These are phyloP conservation scores for Symbiodinium natans DNA, from an alignment of 73 alveolate species.

Conservation along the genomic window DNA sequence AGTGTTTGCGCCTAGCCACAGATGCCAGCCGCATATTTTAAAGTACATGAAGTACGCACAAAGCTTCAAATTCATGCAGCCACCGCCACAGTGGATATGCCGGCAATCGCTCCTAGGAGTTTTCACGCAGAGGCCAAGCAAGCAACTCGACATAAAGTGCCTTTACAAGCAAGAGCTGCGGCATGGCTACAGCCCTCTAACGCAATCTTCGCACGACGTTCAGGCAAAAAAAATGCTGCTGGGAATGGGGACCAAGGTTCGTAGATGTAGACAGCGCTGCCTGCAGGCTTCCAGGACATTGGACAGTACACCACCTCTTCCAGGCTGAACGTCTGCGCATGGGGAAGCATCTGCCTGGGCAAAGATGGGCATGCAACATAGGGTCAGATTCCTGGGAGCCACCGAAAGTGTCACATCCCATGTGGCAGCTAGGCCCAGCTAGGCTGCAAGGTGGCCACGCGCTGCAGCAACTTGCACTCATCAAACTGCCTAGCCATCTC, in stretches of 20 bases:
- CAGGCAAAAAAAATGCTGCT: too few relatives aligned
- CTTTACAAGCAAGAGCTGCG: too few relatives aligned
- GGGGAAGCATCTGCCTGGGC: neutral
- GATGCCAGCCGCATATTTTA: too few relatives aligned
- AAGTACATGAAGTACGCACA: too few relatives aligned
- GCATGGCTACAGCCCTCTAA: too few relatives aligned
- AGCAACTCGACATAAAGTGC: neutral
- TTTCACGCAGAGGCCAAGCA: neutral
- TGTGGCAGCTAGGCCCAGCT: too few relatives aligned
- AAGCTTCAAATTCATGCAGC: too few relatives aligned
- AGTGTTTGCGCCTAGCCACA: neutral
- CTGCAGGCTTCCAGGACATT: neutral
- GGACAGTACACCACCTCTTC: neutral
- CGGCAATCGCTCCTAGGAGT: neutral
- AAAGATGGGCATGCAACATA: too few relatives aligned
- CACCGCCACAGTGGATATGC: neutral
- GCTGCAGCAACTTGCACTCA: neutral
- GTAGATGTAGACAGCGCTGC: conserved; percentile 5
- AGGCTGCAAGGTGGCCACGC: conserved; percentile 11
- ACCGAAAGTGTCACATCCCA: too few relatives aligned
- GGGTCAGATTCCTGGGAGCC: too few relatives aligned
- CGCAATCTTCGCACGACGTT: too few relatives aligned
- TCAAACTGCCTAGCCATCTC: neutral
- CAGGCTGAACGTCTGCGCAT: neutral
- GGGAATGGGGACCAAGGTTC: neutral